Evolutionary conservation across 805 yeast species (phyloP).

Genomic region (Priceomyces carsonii): DNA sequence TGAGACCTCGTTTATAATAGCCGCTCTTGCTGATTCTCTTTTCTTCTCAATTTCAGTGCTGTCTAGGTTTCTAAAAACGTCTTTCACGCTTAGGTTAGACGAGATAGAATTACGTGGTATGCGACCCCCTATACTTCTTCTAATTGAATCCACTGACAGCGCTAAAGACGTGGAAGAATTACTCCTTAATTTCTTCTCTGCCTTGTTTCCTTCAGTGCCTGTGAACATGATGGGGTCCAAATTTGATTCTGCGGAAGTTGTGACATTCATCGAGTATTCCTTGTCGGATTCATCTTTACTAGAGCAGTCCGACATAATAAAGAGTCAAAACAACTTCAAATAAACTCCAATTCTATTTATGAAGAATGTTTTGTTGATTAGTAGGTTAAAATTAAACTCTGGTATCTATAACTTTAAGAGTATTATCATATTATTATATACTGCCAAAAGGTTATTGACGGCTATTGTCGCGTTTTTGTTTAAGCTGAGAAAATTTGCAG

Average conservation of each 20-base stretch:
- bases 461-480: conserved; percentile 2
- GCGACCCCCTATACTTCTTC: conserved; percentile 15
- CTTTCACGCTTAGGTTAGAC: conserved; percentile 22
- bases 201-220: conserved; percentile 1
- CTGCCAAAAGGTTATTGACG: neutral
- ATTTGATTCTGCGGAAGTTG: conserved; percentile 6
- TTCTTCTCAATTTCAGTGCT: conserved; percentile 28
- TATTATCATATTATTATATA: neutral
- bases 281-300: conserved; percentile 4
- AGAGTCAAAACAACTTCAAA: too few species aligned
- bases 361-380: neutral
- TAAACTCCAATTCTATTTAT: too few species aligned
- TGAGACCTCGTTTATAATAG: conserved; percentile 27
- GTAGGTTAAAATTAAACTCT: neutral
- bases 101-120: neutral
- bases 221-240: conserved; percentile 6
- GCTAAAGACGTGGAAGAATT: conserved; percentile 15
- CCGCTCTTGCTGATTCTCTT: conserved; percentile 31
- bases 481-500: conserved; percentile 3
- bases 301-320: conserved; percentile 5
- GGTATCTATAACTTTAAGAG: neutral
- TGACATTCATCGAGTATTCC: conserved; percentile 4
- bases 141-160: conserved; percentile 17
- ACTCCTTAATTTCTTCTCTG: conserved; percentile 11
- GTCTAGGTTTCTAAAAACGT: conserved; percentile 33